Conservation (phyloP, 2,329 filamentous ascomycete species). For the Rhinocladiella similis region DNA sequence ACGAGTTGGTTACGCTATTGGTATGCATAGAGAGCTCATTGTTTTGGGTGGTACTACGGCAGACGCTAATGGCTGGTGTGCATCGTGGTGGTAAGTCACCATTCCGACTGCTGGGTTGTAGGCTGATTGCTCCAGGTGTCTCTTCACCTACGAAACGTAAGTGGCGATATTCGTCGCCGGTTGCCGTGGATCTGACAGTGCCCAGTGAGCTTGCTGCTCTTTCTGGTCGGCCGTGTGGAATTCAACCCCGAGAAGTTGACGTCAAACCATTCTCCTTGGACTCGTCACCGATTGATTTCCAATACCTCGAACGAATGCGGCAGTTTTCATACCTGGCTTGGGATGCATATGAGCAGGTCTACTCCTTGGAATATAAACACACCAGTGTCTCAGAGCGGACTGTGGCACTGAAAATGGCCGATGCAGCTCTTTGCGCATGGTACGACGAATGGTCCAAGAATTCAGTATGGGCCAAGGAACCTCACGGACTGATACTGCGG, state of each 20-base stretch:
- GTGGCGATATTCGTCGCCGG: no score
- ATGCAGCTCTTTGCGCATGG: constrained; percentile 6
- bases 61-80: constrained; percentile 4
- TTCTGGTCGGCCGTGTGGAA: constrained; percentile 9
- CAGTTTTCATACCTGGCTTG: constrained; percentile 15
- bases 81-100: neutral
- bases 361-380: constrained; percentile 8
- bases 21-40: constrained; percentile 10
- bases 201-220: constrained; percentile 6
- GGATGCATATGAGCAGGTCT: constrained; percentile 16
- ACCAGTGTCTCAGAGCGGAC: constrained; percentile 2
- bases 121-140: neutral
- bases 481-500: constrained; percentile 12
- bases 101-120: no score
- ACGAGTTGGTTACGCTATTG: constrained; percentile 17
- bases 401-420: constrained; percentile 5
- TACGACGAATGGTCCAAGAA: constrained; percentile 7
- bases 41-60: neutral
- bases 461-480: constrained; percentile 8
- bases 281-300: constrained; percentile 11
- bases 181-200: no score
- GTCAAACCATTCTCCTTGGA: constrained; percentile 72
- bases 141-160: neutral
- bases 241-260: constrained; percentile 31
- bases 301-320: constrained; percentile 18